phyloP scores from a whole-genome alignment of 2,329 filamentous ascomycete genomes.

The Fusarium mangiferae region DNA sequence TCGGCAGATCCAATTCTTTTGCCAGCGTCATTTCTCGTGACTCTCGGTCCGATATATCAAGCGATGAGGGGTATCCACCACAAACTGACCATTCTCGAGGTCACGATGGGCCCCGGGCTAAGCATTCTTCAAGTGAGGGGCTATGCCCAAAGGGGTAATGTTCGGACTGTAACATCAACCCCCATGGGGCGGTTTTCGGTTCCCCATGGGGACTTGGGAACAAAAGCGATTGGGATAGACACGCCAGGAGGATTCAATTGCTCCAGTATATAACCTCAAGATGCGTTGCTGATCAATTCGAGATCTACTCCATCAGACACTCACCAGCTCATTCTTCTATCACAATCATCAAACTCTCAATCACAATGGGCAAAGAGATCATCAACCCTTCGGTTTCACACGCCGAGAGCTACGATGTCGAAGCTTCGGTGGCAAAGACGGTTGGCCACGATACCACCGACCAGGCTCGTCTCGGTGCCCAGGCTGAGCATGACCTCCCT shows the following conservation, averaged over 20 bases:
- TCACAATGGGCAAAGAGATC: conserved; percentile 15
- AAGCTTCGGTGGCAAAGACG: not conserved
- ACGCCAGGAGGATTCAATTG: not conserved
- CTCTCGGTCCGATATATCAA: conserved; percentile 18
- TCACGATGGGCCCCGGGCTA: not conserved
- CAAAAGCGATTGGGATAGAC: conserved; percentile 6
- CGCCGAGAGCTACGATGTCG: conserved; percentile 17
- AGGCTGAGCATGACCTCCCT: conserved; percentile 42
- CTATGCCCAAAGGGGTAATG: conserved; percentile 34
- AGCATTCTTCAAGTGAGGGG: not conserved
- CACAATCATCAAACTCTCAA: not conserved
- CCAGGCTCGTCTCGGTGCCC: conserved; percentile 23
- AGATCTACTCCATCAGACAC: not conserved
- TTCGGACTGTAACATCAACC: conserved; percentile 13
- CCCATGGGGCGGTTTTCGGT: not conserved
- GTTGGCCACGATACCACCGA: conserved; percentile 16
- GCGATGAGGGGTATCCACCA: conserved; percentile 14
- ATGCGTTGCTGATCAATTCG: not conserved
- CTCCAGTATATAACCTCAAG: conserved; percentile 28
- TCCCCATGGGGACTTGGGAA: conserved; percentile 6
- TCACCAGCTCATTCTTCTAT: not conserved
- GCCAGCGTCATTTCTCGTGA: not conserved
- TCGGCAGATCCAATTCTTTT: conserved; percentile 5
- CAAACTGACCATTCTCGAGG: not conserved
- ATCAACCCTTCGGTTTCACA: conserved; percentile 10